These are phyloP conservation scores for Backusella morwellensis DNA, from an alignment of 192 early-diverging fungal species.

Conservation along the genomic window DNA sequence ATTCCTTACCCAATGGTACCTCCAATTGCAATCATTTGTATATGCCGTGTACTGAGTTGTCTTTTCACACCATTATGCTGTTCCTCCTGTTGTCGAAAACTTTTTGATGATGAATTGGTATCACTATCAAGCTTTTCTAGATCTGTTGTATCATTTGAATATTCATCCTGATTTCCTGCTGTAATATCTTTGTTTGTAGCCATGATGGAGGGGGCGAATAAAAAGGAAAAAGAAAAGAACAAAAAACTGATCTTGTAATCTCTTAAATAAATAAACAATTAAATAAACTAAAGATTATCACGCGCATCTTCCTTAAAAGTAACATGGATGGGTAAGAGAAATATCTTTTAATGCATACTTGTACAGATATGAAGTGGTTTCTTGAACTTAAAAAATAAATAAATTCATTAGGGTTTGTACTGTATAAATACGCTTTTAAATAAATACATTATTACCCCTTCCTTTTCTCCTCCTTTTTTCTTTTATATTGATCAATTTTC, in stretches of 20 bases:
- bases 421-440: too few relatives aligned
- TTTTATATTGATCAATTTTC: too few relatives aligned
- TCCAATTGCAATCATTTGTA: slow-evolving; percentile 31
- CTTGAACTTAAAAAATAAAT: not conserved
- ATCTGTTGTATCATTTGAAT: not conserved
- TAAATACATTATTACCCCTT: too few relatives aligned
- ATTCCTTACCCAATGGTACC: slow-evolving; percentile 24
- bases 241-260: not conserved
- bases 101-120: not conserved
- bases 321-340: not conserved
- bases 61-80: not conserved
- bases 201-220: not conserved
- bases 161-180: not conserved
- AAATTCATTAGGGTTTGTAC: too few relatives aligned
- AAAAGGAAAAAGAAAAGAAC: not conserved
- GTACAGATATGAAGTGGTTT: not conserved
- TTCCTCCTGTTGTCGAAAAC: not conserved
- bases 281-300: not conserved
- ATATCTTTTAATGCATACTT: not conserved
- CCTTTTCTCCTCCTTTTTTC: too few relatives aligned
- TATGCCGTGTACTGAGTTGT: slow-evolving; percentile 17
- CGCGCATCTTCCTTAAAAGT: not conserved
- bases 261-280: not conserved
- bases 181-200: not conserved
- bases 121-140: not conserved